Base-by-base conservation (phyloP, 768 basidiomycete genomes). In the Amanita subjunquillea region DNA sequence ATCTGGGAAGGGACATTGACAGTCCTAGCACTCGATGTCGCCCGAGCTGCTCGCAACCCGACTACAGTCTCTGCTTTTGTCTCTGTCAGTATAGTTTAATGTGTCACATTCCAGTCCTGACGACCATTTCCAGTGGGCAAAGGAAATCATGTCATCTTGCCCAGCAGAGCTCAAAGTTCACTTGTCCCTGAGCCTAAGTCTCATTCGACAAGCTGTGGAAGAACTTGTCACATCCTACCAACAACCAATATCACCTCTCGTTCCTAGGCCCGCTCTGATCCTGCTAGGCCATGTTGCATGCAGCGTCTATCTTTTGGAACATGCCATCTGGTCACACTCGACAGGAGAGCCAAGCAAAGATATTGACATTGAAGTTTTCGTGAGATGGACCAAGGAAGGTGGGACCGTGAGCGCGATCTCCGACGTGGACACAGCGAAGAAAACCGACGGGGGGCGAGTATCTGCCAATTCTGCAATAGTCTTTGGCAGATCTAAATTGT, bases 1-100 rank as follows among this genome's bases (percentile, higher is more conserved):
- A 87, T 91, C 39, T 90, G 87, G 87, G 88, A 90, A 65, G 87
- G 85, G 0, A 87, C 86, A 0, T 72, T 75, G 12, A 78, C 77
- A 0, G 83, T 89, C 3, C 73, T 89, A 4, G 73, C 85, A 1
- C 64, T 88, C 47, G 87, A 91, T 61, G 67, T 88, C 37, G 67
- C 78, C 7, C 70, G 85, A 44, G 79, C 79, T 3, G 71, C 76
- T 20, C 65, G 67, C 41, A 75, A 79, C 55, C 69, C 69, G 13
- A 55, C 56, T 1, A 69, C 71, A 1, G 56, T 83, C 51, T 58
- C 63, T 12, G 68, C 79, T 0, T 86, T 82, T 56, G 59, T 69
- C 6, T 63, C 71, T 10, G 85, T 86, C 58, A 50, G 74, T 69
- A 12, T 47, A 9, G 10, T 25, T 42, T 25, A 42, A 48, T n/a